phyloP scores from a whole-genome alignment of 108 stramenopile species.

The Cyclotella atomus region DNA sequence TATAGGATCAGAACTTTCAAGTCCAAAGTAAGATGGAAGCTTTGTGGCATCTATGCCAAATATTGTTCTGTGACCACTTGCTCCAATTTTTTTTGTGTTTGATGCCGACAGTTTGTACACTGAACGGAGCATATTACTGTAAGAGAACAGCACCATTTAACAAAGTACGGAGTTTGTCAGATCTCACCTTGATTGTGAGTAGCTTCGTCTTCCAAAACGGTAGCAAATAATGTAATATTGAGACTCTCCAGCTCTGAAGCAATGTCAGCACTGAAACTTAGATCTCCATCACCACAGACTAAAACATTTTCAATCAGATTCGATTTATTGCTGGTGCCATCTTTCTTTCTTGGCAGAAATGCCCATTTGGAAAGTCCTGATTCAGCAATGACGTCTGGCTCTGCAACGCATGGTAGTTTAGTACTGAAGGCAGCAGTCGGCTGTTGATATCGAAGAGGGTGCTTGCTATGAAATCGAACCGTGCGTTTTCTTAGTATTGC shows the following conservation, averaged over 20 bases:
- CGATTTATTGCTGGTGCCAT: not conserved
- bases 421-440: too few relatives aligned
- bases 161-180: slow-evolving; percentile 1
- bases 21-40: slow-evolving; percentile 53
- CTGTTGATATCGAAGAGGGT: too few relatives aligned
- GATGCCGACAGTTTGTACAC: slow-evolving; percentile 37
- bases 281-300: slow-evolving; percentile 84
- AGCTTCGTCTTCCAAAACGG: slow-evolving; percentile 76
- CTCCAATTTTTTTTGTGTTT: slow-evolving; percentile 25
- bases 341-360: not conserved
- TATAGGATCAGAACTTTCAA: slow-evolving; percentile 4
- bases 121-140: slow-evolving; percentile 9
- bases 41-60: slow-evolving; percentile 80
- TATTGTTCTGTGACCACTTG: slow-evolving; percentile 41
- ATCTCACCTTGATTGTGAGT: slow-evolving; percentile 50
- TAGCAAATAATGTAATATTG: slow-evolving; percentile 57
- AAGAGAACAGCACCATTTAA: too few relatives aligned
- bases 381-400: too few relatives aligned
- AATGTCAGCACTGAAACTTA: slow-evolving; percentile 72
- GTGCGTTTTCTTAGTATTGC: too few relatives aligned
- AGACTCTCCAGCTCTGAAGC: slow-evolving; percentile 39
- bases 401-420: too few relatives aligned
- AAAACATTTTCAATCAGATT: slow-evolving; percentile 44
- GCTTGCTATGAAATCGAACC: too few relatives aligned
- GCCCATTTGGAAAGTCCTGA: not conserved